Evolutionary conservation across 306 rosid species (phyloP).

Genomic region (Cucumis sativus): DNA sequence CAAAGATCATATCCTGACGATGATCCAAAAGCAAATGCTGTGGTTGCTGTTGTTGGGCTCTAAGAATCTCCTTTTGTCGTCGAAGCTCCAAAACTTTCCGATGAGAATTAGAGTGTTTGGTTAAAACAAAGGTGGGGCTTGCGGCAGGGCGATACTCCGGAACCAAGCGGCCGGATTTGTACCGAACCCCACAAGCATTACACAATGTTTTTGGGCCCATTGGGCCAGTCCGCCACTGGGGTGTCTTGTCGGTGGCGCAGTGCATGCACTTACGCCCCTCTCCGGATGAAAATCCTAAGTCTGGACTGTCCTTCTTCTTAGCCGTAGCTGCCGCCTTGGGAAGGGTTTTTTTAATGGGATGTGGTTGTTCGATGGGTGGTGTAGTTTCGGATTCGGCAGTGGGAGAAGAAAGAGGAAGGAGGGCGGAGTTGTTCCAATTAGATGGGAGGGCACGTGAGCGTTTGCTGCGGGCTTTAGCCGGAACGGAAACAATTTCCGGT

Average conservation of each 20-base stretch:
- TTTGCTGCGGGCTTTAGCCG: slow-evolving; percentile 83
- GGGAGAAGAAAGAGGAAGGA: slow-evolving; percentile 48
- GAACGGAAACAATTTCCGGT: slow-evolving; percentile 40
- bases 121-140: neutral
- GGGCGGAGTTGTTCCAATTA: slow-evolving; percentile 68
- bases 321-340: slow-evolving; percentile 4
- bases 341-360: slow-evolving; percentile 18
- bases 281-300: slow-evolving; percentile 2
- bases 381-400: neutral
- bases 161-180: neutral
- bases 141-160: slow-evolving; percentile 5
- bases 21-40: slow-evolving; percentile 19
- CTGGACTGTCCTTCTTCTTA: slow-evolving; percentile 36
- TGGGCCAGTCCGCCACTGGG: slow-evolving; percentile 7
- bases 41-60: neutral
- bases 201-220: slow-evolving; percentile 6
- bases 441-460: slow-evolving; percentile 55
- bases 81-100: slow-evolving; percentile 4
- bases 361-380: neutral
- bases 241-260: slow-evolving; percentile 4
- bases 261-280: slow-evolving; percentile 17
- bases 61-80: neutral
- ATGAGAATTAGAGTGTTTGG: neutral
- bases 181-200: slow-evolving; percentile 3
- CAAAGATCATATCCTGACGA: slow-evolving; percentile 39